A percentile compares a stretch with the other conserved stretches of the same genome.
Evolutionary conservation across 495 filamentous ascomycete species (phyloP).

Genomic region (Penicillium simplicissimum): DNA sequence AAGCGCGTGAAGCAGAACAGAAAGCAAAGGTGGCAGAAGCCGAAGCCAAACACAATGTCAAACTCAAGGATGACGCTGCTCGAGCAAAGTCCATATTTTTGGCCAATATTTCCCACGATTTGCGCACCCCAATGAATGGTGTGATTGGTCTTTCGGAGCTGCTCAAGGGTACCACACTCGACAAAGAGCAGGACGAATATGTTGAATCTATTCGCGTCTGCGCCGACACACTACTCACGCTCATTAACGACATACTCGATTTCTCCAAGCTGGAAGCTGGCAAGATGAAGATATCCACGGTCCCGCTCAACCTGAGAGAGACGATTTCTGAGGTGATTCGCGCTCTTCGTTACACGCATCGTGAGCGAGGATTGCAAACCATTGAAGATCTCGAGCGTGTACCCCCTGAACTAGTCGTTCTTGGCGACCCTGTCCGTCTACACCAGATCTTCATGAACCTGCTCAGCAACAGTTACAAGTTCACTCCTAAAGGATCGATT

Average conservation of each 20-base stretch:
- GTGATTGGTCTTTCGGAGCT: slow-evolving; percentile 90
- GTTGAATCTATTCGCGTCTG: slow-evolving; percentile 91
- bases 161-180: slow-evolving; percentile 73
- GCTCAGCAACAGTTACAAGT: slow-evolving; percentile 91
- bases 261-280: slow-evolving; percentile 93
- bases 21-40: slow-evolving; percentile 83
- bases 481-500: slow-evolving; percentile 83
- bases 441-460: slow-evolving; percentile 94
- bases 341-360: slow-evolving; percentile 80
- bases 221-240: slow-evolving; percentile 83
- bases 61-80: slow-evolving; percentile 86
- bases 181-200: slow-evolving; percentile 82
- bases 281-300: slow-evolving; percentile 90
- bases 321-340: slow-evolving; percentile 87
- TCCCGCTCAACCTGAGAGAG: slow-evolving; percentile 80
- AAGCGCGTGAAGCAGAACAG: slow-evolving; percentile 76
- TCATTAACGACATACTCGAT: slow-evolving; percentile 94
- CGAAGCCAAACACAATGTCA: slow-evolving; percentile 82
- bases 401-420: slow-evolving; percentile 74
- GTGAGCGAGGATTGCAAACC: slow-evolving; percentile 73
- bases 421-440: slow-evolving; percentile 85
- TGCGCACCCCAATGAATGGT: slow-evolving; percentile 83
- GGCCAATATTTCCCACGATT: slow-evolving; percentile 86
- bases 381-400: slow-evolving; percentile 64
- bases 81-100: slow-evolving; percentile 91